Conservation (phyloP, 257 asterid genomes). For the Rehmannia glutinosa region DNA sequence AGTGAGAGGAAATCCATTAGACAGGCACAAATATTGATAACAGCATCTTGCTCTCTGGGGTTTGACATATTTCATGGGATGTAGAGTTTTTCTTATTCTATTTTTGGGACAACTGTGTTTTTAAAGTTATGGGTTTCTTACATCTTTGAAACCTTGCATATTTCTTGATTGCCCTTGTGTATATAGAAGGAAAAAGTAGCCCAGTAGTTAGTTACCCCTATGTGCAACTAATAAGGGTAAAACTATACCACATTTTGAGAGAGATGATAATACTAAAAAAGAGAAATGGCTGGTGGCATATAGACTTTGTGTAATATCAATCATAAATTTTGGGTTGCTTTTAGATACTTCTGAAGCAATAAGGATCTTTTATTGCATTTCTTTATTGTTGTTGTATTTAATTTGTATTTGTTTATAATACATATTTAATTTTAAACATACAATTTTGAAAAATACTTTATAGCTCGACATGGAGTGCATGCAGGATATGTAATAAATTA, state of each 20-base stretch:
- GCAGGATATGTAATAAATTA: no score
- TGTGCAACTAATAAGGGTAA: neutral
- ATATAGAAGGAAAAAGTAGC: neutral
- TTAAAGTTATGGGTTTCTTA: neutral
- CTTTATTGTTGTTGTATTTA: no score
- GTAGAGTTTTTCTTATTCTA: neutral
- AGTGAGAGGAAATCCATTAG: neutral
- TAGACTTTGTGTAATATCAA: neutral
- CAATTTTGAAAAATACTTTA: no score
- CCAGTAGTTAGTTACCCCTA: neutral
- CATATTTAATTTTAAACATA: no score
- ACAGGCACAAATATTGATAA: neutral
- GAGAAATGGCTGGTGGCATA: neutral
- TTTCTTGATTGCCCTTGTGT: neutral
- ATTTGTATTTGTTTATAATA: no score
- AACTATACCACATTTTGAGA: neutral
- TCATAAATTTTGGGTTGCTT: neutral
- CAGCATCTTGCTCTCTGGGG: neutral
- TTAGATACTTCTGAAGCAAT: no score
- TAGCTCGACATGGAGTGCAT: no score
- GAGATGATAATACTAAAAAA: neutral
- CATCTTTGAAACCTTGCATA: neutral
- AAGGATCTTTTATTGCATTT: no score
- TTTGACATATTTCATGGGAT: neutral
- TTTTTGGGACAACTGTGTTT: neutral